Evolutionary conservation across 345 rosid genomes (phyloP).

Genomic region (Ricinus communis): DNA sequence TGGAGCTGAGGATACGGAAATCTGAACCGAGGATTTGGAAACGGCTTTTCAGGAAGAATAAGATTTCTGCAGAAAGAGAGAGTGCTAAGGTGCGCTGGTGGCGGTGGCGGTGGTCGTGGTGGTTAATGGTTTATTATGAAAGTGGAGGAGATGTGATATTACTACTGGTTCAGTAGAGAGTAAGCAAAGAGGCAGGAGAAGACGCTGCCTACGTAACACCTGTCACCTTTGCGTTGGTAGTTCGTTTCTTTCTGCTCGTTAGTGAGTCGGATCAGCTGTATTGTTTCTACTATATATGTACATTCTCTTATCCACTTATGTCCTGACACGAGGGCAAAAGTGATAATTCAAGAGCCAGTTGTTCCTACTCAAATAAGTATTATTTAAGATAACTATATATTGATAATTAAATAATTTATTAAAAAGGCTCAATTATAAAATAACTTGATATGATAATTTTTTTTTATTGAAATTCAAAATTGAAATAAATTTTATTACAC

Average conservation of each 20-base stretch:
- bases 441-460: no score
- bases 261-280: slow-evolving; percentile 7
- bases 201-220: slow-evolving; percentile 16
- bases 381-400: no score
- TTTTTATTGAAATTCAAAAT: no score
- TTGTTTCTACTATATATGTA: neutral
- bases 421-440: no score
- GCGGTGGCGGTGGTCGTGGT: slow-evolving; percentile 15
- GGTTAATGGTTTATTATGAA: neutral
- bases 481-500: no score
- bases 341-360: neutral
- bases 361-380: no score
- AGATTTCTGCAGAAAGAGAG: no score
- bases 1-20: no score
- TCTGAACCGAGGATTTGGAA: no score
- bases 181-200: slow-evolving; percentile 3
- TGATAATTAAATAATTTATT: no score
- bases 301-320: neutral
- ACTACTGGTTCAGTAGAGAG: neutral
- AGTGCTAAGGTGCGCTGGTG: slow-evolving; percentile 29
- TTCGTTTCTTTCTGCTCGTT: neutral
- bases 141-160: no score
- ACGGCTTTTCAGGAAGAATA: no score
- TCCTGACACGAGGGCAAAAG: neutral
- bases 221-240: neutral